Percentiles rank a stretch among this genome's conserved stretches.
Conservation (phyloP, 306 rosid genomes). For the Betula pendula region DNA sequence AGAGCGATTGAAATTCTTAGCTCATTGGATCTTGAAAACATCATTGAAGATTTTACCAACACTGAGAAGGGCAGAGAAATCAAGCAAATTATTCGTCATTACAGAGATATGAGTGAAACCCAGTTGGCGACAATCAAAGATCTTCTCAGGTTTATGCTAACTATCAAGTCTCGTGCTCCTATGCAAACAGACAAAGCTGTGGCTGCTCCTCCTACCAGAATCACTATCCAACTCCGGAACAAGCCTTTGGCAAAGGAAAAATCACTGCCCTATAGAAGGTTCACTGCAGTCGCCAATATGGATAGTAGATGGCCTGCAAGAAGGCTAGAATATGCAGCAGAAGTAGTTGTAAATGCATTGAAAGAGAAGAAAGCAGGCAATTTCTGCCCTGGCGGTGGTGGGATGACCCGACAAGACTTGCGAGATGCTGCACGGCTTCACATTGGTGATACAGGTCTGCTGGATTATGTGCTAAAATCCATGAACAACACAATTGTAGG, state of each 20-base stretch:
- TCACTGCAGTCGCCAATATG: constrained; percentile 64
- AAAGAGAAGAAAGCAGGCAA: constrained; percentile 58
- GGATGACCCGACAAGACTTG: constrained; percentile 88
- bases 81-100: constrained; percentile 62
- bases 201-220: constrained; percentile 34
- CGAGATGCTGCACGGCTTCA: constrained; percentile 85
- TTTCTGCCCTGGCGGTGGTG: constrained; percentile 56
- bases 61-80: constrained; percentile 42
- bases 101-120: constrained; percentile 81
- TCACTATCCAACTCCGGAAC: constrained; percentile 19
- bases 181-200: constrained; percentile 27
- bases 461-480: constrained; percentile 85
- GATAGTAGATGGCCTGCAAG: constrained; percentile 94
- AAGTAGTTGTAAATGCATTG: constrained; percentile 78
- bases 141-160: constrained; percentile 79
- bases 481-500: constrained; percentile 75
- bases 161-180: constrained; percentile 59
- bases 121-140: constrained; percentile 62
- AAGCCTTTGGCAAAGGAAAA: constrained; percentile 58
- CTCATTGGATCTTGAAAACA: constrained; percentile 56
- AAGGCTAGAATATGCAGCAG: constrained; percentile 75
- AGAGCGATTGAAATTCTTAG: constrained; percentile 60
- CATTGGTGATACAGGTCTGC: constrained; percentile 89
- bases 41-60: constrained; percentile 39
- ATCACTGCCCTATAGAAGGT: constrained; percentile 55